Evolutionary conservation across 1,284 basidiomycete genomes (phyloP).

Genomic region (Sporisorium iseilematis-ciliati): DNA sequence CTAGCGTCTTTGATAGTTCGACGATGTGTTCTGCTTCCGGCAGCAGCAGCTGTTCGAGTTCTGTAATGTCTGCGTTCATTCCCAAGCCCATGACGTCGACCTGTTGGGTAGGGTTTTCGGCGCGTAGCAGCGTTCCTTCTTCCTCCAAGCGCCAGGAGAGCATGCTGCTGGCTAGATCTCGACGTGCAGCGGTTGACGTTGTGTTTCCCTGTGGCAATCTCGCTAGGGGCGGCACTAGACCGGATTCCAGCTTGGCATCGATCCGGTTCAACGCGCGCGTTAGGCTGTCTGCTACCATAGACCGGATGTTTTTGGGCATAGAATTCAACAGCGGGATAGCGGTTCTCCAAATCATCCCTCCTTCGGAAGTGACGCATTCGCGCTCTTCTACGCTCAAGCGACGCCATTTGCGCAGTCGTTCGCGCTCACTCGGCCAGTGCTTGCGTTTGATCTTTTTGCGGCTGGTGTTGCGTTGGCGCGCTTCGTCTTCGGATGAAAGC

Average conservation of each 20-base stretch:
- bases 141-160: conserved; percentile 45
- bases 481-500: conserved; percentile 25
- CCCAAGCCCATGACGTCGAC: conserved; percentile 24
- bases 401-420: conserved; percentile 49
- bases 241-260: conserved; percentile 39
- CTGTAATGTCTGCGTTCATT: conserved; percentile 31
- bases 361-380: conserved; percentile 50
- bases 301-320: conserved; percentile 48
- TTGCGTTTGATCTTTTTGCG: conserved; percentile 19
- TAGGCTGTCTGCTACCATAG: conserved; percentile 34
- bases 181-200: conserved; percentile 3
- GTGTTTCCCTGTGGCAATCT: conserved; percentile 24
- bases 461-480: background rate
- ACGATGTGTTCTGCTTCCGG: conserved; percentile 54
- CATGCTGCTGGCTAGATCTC: conserved; percentile 44
- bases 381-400: conserved; percentile 42
- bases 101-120: conserved; percentile 4
- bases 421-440: conserved; percentile 36
- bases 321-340: conserved; percentile 51
- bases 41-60: conserved; percentile 42
- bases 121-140: conserved; percentile 27
- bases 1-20: conserved; percentile 33
- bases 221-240: conserved; percentile 40
- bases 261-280: conserved; percentile 37
- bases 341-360: conserved; percentile 53